phyloP scores from a whole-genome alignment of 2,329 filamentous ascomycete genomes.

The Setomelanomma holmii region DNA sequence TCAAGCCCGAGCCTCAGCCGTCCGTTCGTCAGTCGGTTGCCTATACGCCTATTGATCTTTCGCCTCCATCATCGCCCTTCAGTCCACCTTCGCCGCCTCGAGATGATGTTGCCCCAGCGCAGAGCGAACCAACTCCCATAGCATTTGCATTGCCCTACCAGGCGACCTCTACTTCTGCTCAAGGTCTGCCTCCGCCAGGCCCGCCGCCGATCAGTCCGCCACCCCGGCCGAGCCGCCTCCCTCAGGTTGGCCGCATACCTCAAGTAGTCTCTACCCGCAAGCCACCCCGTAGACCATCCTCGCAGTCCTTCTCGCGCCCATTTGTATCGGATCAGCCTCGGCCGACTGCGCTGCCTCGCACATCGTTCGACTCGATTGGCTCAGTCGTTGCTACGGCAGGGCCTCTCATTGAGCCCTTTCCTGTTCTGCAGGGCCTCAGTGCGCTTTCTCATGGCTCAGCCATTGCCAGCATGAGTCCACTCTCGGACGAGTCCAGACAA shows the following conservation, averaged over 20 bases:
- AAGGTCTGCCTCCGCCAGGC: constrained; percentile 31
- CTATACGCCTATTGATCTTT: constrained; percentile 44
- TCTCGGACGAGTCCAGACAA: constrained; percentile 35
- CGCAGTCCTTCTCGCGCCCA: constrained; percentile 85
- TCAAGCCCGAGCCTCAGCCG: constrained; percentile 11
- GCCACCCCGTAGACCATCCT: constrained; percentile 70
- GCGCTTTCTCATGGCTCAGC: constrained; percentile 48
- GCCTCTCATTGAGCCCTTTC: constrained; percentile 44
- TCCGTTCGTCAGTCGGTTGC: constrained; percentile 29
- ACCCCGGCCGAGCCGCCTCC: constrained; percentile 68
- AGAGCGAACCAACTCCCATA: not conserved
- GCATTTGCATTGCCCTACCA: constrained; percentile 4
- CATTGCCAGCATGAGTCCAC: constrained; percentile 43
- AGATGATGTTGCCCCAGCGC: constrained; percentile 7
- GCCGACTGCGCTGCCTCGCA: constrained; percentile 40
- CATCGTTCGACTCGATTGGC: constrained; percentile 41
- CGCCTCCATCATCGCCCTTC: constrained; percentile 38
- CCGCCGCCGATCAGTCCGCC: constrained; percentile 37
- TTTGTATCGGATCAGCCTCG: constrained; percentile 63
- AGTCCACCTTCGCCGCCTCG: constrained; percentile 23
- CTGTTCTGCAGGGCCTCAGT: constrained; percentile 42
- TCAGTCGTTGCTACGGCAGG: constrained; percentile 36
- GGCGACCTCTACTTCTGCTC: constrained; percentile 7
- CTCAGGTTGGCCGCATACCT: constrained; percentile 86
- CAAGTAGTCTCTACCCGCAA: constrained; percentile 73